phyloP scores from a whole-genome alignment of 2,329 filamentous ascomycete genomes.

The Calonectria ilicicola region DNA sequence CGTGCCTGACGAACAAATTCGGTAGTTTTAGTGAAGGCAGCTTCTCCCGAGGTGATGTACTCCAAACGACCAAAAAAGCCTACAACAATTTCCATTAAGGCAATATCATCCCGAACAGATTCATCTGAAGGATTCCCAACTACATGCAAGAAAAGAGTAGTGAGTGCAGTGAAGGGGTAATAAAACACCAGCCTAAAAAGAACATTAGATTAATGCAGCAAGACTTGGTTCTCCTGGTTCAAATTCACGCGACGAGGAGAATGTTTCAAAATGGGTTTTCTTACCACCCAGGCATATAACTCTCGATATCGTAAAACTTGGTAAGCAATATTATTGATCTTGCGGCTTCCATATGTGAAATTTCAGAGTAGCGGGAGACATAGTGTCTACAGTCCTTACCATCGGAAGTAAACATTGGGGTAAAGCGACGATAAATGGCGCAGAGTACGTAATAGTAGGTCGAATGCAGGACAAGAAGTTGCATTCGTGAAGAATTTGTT shows the following conservation, averaged over 20 bases:
- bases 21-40: slow-evolving; percentile 16
- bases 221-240: background rate
- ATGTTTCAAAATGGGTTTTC: background rate
- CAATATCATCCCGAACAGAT: slow-evolving; percentile 3
- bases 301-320: slow-evolving; percentile 16
- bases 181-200: background rate
- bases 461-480: too few species aligned
- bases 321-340: slow-evolving; percentile 11
- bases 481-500: too few species aligned
- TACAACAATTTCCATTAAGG: slow-evolving; percentile 15
- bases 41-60: slow-evolving; percentile 17
- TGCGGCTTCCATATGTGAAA: slow-evolving; percentile 1
- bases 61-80: slow-evolving; percentile 20
- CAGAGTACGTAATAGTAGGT: too few species aligned
- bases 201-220: background rate
- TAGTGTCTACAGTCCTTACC: too few species aligned
- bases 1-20: slow-evolving; percentile 19
- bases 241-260: too few species aligned
- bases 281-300: slow-evolving; percentile 15
- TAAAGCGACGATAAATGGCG: background rate
- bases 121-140: background rate
- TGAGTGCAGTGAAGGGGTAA: slow-evolving; percentile 10
- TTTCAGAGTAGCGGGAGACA: background rate
- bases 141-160: slow-evolving; percentile 3
- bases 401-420: background rate